A percentile compares a stretch with the other conserved stretches of the same genome.
These are phyloP conservation scores for Colletotrichum neosansevieriae DNA, from an alignment of 2,329 filamentous ascomycete species.

Conservation along the genomic window DNA sequence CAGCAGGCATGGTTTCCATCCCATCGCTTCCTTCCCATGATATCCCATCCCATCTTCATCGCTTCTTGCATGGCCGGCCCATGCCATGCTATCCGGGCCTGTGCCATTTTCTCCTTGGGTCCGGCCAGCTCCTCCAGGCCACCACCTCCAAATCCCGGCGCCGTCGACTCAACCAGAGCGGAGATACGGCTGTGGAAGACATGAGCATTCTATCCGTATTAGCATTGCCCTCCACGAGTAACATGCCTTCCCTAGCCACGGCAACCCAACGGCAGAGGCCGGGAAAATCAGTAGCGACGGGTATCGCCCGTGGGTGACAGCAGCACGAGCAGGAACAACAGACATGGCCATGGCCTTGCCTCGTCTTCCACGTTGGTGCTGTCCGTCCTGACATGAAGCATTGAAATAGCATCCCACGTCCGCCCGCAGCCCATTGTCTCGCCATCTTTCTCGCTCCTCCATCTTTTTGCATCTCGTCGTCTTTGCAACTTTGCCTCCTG, in stretches of 20 bases:
- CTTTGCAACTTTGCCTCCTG: background rate
- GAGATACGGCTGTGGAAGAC: background rate
- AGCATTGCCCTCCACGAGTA: slow-evolving; percentile 6
- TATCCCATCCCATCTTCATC: background rate
- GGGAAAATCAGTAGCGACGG: too few species aligned
- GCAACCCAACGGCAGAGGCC: too few species aligned
- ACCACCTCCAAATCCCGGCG: slow-evolving; percentile 7
- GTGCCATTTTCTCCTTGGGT: slow-evolving; percentile 27
- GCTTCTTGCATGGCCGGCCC: slow-evolving; percentile 5
- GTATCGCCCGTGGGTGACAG: too few species aligned
- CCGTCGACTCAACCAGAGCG: slow-evolving; percentile 5
- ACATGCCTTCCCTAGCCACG: background rate
- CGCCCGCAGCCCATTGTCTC: background rate
- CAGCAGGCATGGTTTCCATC: slow-evolving; percentile 2
- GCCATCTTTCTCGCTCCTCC: background rate
- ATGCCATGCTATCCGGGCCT: slow-evolving; percentile 12
- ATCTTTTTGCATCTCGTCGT: background rate
- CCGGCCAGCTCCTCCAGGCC: slow-evolving; percentile 1
- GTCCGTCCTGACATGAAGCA: slow-evolving; percentile 4
- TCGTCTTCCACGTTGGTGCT: background rate
- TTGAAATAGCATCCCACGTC: slow-evolving; percentile 32
- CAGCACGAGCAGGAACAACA: slow-evolving; percentile 2
- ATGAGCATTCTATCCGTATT: background rate
- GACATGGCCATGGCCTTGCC: background rate
- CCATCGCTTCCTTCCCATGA: background rate